phyloP scores from a whole-genome alignment of 306 rosid genomes.

The Albizia julibrissin region DNA sequence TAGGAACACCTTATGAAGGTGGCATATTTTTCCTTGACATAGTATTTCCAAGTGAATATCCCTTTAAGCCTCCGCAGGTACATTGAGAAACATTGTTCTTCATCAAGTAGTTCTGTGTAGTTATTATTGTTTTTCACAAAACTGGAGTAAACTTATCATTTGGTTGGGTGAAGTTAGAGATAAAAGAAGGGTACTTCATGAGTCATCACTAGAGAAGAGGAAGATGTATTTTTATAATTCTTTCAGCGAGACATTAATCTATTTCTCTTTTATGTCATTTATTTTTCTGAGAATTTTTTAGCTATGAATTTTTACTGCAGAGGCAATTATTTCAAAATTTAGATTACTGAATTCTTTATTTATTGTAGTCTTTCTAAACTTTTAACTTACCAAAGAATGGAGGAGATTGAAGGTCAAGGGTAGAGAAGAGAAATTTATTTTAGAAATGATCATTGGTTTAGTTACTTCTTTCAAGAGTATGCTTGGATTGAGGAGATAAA shows the following conservation, averaged over 20 bases:
- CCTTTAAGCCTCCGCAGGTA: slow-evolving; percentile 90
- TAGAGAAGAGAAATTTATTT: not conserved
- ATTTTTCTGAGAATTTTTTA: not conserved
- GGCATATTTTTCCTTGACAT: slow-evolving; percentile 90
- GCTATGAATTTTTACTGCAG: not conserved
- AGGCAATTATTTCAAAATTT: not conserved
- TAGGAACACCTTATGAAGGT: slow-evolving; percentile 85
- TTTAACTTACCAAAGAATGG: not conserved
- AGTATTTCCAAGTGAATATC: slow-evolving; percentile 77
- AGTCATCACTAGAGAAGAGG: not conserved
- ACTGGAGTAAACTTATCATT: too few species aligned
- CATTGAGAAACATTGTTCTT: not conserved
- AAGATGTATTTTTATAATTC: not conserved
- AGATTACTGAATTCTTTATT: not conserved
- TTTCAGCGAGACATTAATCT: not conserved
- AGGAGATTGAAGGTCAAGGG: not conserved
- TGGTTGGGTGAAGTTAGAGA: not conserved
- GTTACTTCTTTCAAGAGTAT: not conserved
- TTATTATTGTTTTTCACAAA: not conserved
- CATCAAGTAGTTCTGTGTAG: not conserved
- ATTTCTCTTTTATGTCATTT: not conserved
- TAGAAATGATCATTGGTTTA: not conserved
- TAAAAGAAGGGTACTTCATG: not conserved
- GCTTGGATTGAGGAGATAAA: not conserved
- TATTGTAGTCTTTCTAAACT: not conserved